phyloP scores from a whole-genome alignment of 805 yeast species.

The Teunomyces lycoperdinae region DNA sequence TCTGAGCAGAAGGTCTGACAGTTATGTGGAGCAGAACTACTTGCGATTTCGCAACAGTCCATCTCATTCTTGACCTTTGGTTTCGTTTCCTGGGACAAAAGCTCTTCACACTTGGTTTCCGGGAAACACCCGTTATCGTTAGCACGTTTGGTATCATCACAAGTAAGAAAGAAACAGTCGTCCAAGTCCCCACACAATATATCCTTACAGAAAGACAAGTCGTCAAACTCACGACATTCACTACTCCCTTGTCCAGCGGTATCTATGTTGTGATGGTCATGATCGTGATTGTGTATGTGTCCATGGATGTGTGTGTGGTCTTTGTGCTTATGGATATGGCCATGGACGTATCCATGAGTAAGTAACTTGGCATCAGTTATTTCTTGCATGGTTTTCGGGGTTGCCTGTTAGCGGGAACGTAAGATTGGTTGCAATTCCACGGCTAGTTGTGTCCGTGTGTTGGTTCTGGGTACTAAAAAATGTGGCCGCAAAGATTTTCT shows the following conservation, averaged over 20 bases:
- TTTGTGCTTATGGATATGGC: constrained; percentile 61
- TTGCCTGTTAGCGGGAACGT: background rate
- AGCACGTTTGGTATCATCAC: constrained; percentile 21
- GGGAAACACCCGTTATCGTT: constrained; percentile 2
- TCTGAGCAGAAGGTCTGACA: background rate
- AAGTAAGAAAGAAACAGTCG: constrained; percentile 39
- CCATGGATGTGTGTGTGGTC: constrained; percentile 66
- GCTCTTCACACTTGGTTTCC: constrained; percentile 4
- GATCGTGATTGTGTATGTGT: constrained; percentile 56
- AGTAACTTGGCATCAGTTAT: background rate
- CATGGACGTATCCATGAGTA: constrained; percentile 58
- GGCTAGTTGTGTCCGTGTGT: background rate
- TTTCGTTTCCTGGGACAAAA: background rate
- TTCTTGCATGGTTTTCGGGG: background rate
- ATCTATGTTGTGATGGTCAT: constrained; percentile 13
- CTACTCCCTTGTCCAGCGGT: background rate
- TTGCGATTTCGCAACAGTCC: constrained; percentile 10
- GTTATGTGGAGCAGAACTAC: constrained; percentile 4
- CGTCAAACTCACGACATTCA: constrained; percentile 30
- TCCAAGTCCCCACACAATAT: constrained; percentile 43
- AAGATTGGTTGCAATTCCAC: background rate
- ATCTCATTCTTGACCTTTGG: background rate
- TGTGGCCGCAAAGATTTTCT: background rate
- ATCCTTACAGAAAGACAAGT: constrained; percentile 33
- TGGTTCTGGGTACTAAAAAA: background rate